Conservation (phyloP, 768 basidiomycete genomes). For the Rhodotorula paludigena region DNA sequence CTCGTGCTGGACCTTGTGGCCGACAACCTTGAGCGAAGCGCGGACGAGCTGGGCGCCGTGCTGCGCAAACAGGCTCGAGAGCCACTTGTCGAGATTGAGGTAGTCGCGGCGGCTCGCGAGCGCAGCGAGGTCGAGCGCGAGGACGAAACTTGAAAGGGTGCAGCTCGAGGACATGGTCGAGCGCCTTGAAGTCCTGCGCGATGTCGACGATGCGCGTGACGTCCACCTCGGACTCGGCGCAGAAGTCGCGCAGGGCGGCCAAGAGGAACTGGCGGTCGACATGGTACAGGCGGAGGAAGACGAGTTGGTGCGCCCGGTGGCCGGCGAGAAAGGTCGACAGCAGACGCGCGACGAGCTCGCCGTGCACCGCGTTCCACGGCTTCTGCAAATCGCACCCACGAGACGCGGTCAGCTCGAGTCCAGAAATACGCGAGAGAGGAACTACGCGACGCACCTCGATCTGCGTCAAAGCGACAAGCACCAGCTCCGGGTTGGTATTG, state of each 20-base stretch:
- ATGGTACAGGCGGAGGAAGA: slow-evolving; percentile 95
- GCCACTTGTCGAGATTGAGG: slow-evolving; percentile 93
- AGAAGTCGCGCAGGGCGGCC: slow-evolving; percentile 82
- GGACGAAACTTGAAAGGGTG: slow-evolving; percentile 56
- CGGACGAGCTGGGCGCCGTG: slow-evolving; percentile 83
- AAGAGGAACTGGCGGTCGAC: slow-evolving; percentile 79
- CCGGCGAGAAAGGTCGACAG: slow-evolving; percentile 85
- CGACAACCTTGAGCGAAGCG: slow-evolving; percentile 79
- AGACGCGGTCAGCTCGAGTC: not conserved
- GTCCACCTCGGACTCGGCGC: slow-evolving; percentile 83
- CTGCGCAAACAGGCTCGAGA: slow-evolving; percentile 74
- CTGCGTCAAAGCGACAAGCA: slow-evolving; percentile 86
- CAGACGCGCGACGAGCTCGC: slow-evolving; percentile 79
- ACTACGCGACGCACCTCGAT: slow-evolving; percentile 74
- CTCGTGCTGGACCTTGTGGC: slow-evolving; percentile 89
- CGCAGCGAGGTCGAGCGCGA: slow-evolving; percentile 89
- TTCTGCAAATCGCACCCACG: slow-evolving; percentile 51
- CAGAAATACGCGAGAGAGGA: not conserved
- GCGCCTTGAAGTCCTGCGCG: slow-evolving; percentile 90
- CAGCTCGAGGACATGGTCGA: slow-evolving; percentile 79
- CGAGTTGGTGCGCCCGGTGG: slow-evolving; percentile 89
- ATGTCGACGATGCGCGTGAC: slow-evolving; percentile 92
- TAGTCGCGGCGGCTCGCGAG: slow-evolving; percentile 88
- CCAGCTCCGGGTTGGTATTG: slow-evolving; percentile 86
- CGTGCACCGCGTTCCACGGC: slow-evolving; percentile 78